Base-by-base conservation (phyloP, 768 basidiomycete species). In the Psilocybe sp. region DNA sequence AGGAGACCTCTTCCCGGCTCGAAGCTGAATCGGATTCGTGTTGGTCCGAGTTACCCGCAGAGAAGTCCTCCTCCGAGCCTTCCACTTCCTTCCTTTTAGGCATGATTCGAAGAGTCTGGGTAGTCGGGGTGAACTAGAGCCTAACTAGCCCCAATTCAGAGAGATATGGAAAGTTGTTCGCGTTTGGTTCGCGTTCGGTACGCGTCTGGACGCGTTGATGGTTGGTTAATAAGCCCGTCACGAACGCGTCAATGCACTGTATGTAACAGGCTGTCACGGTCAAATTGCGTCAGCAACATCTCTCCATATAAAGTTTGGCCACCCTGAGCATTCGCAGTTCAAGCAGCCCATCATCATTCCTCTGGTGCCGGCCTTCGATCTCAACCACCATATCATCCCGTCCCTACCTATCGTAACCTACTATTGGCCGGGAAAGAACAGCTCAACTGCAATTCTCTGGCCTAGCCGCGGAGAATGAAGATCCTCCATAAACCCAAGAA, bases 401-500 rank as follows among this genome's bases (percentile, higher is more conserved):
- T 47, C 23, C n/a, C 41, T 46, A 36, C 46, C 28, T 43, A 40
- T 33, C 46, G 39, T 49, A 19, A 31, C 39, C 40, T 50, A 35
- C 41, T 44, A 18, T 40, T 43, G 20, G 34, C 46, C 39, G 40
- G 36, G 37, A 23, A 48, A 16, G 34, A 32, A 37, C 42, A 38
- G 14, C 36, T 16, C 38, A 46, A 16, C 49, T 51, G 44, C 51
- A 40, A 55, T 64, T 59, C 68, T 49, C 64, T 71, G 77, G 74
- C 69, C 59, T 69, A 53, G 69, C 75, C 77, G 74, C 72, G 79
- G 80, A 78, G 70, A 61, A 94, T 94, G 92, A 92, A 87, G 82
- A 92, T 94, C 71, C 76, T 82, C 61, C 85, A 85, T 69, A 87
- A 87, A 76, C 81, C 88, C 43, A 92, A 89, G 82, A 87, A 84